These are phyloP conservation scores for Glycine tomentella DNA, from an alignment of 306 rosid species.

Conservation along the genomic window DNA sequence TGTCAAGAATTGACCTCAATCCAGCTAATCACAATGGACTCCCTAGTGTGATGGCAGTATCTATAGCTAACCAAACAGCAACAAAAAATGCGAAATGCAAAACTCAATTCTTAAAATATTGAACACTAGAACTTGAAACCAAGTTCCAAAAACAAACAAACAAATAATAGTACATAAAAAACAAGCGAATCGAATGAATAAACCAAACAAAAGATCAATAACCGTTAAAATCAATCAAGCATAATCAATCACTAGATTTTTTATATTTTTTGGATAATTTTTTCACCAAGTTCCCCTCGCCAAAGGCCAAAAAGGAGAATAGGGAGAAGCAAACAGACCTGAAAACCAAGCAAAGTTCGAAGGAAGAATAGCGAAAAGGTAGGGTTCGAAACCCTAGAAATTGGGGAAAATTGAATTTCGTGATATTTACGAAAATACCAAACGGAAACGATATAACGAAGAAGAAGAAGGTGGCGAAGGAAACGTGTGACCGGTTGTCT, in stretches of 20 bases:
- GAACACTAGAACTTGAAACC: background rate
- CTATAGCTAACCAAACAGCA: background rate
- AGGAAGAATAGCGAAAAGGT: background rate
- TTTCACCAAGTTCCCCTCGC: background rate
- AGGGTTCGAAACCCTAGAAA: slow-evolving; percentile 52
- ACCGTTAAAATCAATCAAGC: background rate
- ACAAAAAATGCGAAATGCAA: background rate
- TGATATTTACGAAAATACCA: background rate
- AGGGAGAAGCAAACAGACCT: slow-evolving; percentile 53
- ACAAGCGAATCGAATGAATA: background rate
- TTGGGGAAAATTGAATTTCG: slow-evolving; percentile 34
- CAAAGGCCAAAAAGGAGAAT: background rate
- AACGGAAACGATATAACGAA: background rate
- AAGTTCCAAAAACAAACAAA: background rate
- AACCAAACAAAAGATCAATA: background rate
- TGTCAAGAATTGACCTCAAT: slow-evolving; percentile 5
- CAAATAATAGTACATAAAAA: background rate
- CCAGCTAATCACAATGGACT: slow-evolving; percentile 20
- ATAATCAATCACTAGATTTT: background rate
- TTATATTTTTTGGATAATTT: background rate
- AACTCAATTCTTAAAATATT: slow-evolving; percentile 1
- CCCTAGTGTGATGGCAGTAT: background rate
- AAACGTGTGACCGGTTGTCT: slow-evolving; percentile 43
- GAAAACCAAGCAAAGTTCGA: slow-evolving; percentile 31
- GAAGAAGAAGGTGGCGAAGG: slow-evolving; percentile 6